Conservation (phyloP, 2,329 filamentous ascomycete species). For the Talaromyces sp. region DNA sequence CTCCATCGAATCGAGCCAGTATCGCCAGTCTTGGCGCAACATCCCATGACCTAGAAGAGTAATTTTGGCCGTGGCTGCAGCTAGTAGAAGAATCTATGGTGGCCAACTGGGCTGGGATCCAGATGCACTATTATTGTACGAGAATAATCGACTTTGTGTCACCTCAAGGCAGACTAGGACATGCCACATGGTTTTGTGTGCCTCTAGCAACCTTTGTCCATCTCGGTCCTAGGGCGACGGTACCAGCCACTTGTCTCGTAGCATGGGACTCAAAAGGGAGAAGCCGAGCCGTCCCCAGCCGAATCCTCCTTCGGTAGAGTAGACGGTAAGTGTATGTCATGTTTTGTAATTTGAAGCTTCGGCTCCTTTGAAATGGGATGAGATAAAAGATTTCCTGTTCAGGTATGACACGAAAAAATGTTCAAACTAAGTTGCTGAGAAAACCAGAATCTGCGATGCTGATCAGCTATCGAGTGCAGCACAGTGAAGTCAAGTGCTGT, state of each 20-base stretch:
- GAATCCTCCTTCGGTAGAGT: neutral
- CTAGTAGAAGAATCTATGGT: neutral
- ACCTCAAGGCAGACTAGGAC: neutral
- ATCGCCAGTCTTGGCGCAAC: neutral
- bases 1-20: neutral
- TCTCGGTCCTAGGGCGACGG: neutral
- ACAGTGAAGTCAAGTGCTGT: neutral
- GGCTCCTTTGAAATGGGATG: neutral
- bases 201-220: neutral
- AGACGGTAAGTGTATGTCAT: neutral
- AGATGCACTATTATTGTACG: neutral
- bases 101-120: neutral
- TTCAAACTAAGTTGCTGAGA: neutral
- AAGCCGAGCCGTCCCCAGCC: neutral
- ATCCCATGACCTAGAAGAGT: neutral
- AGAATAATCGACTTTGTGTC: neutral
- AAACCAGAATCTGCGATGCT: neutral
- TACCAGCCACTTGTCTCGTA: slow-evolving; percentile 4
- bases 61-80: neutral
- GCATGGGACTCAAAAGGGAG: slow-evolving; percentile 3
- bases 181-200: neutral
- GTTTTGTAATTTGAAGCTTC: neutral
- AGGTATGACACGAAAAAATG: neutral
- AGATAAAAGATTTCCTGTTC: neutral
- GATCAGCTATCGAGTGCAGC: neutral